phyloP scores from a whole-genome alignment of 345 rosid species.

The Psidium friedrichsthalianum region DNA sequence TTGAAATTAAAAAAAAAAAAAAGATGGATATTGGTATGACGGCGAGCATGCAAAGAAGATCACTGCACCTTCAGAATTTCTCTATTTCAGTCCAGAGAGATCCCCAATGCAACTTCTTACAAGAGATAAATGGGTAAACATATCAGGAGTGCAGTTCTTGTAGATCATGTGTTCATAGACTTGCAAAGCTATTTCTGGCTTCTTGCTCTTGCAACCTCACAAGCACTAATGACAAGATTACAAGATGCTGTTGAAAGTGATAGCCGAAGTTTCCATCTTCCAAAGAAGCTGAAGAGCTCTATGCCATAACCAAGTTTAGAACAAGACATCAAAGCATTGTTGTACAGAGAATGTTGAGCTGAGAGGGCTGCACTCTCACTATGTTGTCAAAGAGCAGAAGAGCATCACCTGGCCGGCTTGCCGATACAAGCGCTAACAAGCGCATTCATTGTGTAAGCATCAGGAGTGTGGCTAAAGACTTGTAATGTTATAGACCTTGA shows the following conservation, averaged over 20 bases:
- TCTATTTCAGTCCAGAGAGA: conserved; percentile 64
- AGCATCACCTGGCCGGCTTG: conserved; percentile 42
- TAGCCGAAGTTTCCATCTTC: conserved; percentile 55
- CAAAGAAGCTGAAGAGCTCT: conserved; percentile 67
- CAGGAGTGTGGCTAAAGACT: conserved; percentile 47
- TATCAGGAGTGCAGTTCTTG: conserved; percentile 38
- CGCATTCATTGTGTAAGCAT: conserved; percentile 75
- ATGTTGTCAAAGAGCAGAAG: conserved; percentile 55
- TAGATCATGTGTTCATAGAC: conserved; percentile 66
- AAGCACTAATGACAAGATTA: conserved; percentile 57
- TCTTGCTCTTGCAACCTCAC: conserved; percentile 62
- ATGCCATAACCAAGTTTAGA: conserved; percentile 66
- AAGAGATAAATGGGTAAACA: conserved; percentile 56
- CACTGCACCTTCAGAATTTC: conserved; percentile 45
- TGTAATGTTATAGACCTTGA: conserved; percentile 34
- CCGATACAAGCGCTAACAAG: conserved; percentile 52
- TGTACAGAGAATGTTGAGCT: conserved; percentile 38
- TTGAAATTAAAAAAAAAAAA: background rate
- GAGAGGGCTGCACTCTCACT: conserved; percentile 18
- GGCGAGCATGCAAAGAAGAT: background rate
- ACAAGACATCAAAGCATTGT: conserved; percentile 60
- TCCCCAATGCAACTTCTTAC: conserved; percentile 74
- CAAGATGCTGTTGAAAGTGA: conserved; percentile 39
- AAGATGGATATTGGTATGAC: background rate
- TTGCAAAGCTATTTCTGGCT: conserved; percentile 57